phyloP scores from a whole-genome alignment of 805 yeast genomes.

The Monosporozyma yasuniensis region DNA sequence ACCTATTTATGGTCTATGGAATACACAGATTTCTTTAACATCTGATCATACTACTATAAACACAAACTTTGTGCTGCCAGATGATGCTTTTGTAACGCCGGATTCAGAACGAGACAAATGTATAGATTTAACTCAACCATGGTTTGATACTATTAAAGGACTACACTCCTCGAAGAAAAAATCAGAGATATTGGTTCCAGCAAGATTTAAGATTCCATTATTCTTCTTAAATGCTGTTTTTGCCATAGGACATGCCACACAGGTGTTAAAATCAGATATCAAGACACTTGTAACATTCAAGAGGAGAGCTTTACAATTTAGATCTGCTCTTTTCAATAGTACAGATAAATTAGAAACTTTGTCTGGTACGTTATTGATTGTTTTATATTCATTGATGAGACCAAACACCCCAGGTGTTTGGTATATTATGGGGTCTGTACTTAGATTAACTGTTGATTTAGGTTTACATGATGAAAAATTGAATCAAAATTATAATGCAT shows the following conservation, averaged over 20 bases:
- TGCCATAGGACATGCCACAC: conserved; percentile 71
- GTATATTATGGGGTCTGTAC: conserved; percentile 76
- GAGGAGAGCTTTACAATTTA: conserved; percentile 51
- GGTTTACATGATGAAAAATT: conserved; percentile 68
- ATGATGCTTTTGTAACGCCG: conserved; percentile 7
- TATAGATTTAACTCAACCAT: conserved; percentile 5
- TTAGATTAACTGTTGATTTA: conserved; percentile 72
- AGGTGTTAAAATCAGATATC: conserved; percentile 57
- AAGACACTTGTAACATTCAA: conserved; percentile 63
- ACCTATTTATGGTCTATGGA: conserved; percentile 71
- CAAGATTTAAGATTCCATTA: conserved; percentile 41
- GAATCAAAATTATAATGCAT: conserved; percentile 39
- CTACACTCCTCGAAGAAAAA: conserved; percentile 27
- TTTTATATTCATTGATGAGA: conserved; percentile 73
- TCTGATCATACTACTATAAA: conserved; percentile 43
- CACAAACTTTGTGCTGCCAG: conserved; percentile 27
- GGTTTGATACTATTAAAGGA: conserved; percentile 37
- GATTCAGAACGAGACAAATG: conserved; percentile 7
- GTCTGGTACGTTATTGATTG: conserved; percentile 60
- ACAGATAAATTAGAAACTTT: conserved; percentile 58
- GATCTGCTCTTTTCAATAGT: conserved; percentile 49
- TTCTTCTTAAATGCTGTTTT: conserved; percentile 69
- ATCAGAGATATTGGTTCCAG: conserved; percentile 35
- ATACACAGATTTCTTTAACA: conserved; percentile 46
- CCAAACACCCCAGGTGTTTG: conserved; percentile 91